Conservation (phyloP, 2,329 filamentous ascomycete species). For the Fusarium metavorans region DNA sequence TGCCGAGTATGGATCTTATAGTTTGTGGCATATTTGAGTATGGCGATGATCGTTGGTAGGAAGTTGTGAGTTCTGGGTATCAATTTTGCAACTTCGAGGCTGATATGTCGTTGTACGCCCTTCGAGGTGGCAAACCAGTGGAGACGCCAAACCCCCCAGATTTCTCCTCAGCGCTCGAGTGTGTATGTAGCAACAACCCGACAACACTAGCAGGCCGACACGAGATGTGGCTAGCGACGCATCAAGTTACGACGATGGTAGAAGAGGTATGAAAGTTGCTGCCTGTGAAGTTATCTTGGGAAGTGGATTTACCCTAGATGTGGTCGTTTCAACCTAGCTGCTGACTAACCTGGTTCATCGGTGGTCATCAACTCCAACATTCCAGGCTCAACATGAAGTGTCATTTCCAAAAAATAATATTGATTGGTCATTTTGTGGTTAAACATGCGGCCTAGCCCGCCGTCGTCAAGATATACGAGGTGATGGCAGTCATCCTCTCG, state of each 20-base stretch:
- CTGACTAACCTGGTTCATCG: background rate
- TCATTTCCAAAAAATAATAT: conserved; percentile 4
- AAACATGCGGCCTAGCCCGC: conserved; percentile 52
- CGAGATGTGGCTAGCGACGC: background rate
- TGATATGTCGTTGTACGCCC: conserved; percentile 10
- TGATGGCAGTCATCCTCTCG: conserved; percentile 85
- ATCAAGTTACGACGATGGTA: background rate
- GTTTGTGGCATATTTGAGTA: conserved; percentile 44
- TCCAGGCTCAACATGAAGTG: background rate
- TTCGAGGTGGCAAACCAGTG: conserved; percentile 34
- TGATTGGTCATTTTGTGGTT: background rate
- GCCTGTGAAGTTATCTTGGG: background rate
- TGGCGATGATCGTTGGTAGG: too few species aligned
- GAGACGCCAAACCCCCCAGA: conserved; percentile 7
- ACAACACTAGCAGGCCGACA: background rate
- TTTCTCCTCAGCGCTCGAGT: background rate
- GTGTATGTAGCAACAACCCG: background rate
- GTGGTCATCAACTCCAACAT: background rate
- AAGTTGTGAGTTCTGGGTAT: background rate
- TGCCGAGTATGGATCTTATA: conserved; percentile 54
- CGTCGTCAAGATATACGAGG: conserved; percentile 65
- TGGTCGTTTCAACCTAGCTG: background rate
- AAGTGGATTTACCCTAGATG: background rate
- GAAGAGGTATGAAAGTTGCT: conserved; percentile 1
- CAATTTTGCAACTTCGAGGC: background rate